A percentile compares a stretch with the other conserved stretches of the same genome.
phyloP scores from a whole-genome alignment of 2,329 filamentous ascomycete species.

The Colletotrichum lini region DNA sequence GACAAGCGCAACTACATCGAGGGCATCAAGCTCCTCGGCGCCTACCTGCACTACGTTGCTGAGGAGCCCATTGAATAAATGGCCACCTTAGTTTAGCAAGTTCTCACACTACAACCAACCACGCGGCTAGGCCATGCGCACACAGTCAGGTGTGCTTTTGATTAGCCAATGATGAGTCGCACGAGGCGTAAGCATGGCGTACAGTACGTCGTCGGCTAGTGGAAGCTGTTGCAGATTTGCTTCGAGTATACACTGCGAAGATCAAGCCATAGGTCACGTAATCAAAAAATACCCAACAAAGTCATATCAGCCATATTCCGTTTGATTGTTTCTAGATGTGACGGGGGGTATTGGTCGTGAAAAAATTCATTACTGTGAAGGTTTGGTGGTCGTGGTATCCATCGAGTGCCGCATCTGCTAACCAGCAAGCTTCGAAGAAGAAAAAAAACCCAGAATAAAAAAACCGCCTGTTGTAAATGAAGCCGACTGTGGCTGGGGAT shows the following conservation, averaged over 20 bases:
- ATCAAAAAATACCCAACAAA: slow-evolving; percentile 39
- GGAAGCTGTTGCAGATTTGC: slow-evolving; percentile 2
- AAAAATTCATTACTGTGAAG: slow-evolving; percentile 3
- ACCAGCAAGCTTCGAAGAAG: neutral
- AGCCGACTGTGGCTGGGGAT: slow-evolving; percentile 13
- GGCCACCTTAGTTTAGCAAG: neutral
- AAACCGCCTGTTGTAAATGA: slow-evolving; percentile 14
- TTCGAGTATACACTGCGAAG: neutral
- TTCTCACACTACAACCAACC: neutral
- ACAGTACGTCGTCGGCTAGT: neutral
- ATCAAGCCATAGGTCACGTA: slow-evolving; percentile 18
- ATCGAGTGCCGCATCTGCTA: neutral
- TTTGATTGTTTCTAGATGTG: slow-evolving; percentile 15
- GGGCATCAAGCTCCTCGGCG: slow-evolving; percentile 94
- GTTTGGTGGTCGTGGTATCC: slow-evolving; percentile 14
- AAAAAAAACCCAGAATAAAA: slow-evolving; percentile 1
- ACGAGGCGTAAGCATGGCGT: neutral
- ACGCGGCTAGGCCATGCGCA: neutral
- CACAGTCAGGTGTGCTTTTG: neutral
- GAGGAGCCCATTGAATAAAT: slow-evolving; percentile 77
- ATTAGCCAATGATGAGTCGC: slow-evolving; percentile 2
- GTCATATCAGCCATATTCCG: slow-evolving; percentile 14
- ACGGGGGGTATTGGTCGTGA: slow-evolving; percentile 35
- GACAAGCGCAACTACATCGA: slow-evolving; percentile 98
- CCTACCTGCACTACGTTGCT: slow-evolving; percentile 96